These are phyloP conservation scores for Wickerhamiella cacticola DNA, from an alignment of 805 yeast genomes.

Conservation along the genomic window DNA sequence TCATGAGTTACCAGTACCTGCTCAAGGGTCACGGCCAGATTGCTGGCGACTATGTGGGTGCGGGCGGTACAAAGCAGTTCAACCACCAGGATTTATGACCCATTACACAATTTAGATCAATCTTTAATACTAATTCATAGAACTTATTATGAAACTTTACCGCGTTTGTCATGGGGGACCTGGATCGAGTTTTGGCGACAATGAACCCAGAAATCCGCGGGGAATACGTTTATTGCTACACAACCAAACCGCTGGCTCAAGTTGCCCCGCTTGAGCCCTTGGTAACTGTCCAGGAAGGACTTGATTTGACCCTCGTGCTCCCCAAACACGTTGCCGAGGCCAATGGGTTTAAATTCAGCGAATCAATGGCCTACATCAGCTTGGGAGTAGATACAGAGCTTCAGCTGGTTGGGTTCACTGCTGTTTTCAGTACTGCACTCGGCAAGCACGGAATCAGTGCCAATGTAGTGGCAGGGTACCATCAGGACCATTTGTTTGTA, in stretches of 20 bases:
- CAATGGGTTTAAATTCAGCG: neutral
- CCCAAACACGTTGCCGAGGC: neutral
- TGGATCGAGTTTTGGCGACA: neutral
- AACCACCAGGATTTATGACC: constrained; percentile 37
- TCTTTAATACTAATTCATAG: too few species aligned
- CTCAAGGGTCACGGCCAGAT: constrained; percentile 86
- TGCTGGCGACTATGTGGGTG: constrained; percentile 84
- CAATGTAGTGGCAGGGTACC: constrained; percentile 5
- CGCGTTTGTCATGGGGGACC: neutral
- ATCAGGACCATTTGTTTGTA: neutral
- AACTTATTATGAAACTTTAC: too few species aligned
- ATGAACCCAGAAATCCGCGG: neutral
- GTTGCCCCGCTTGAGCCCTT: neutral
- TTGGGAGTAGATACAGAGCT: neutral
- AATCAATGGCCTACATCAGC: neutral
- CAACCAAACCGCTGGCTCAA: neutral
- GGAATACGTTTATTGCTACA: neutral
- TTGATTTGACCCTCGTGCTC: neutral
- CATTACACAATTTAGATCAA: neutral
- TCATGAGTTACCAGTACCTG: constrained; percentile 91
- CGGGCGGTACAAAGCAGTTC: constrained; percentile 74
- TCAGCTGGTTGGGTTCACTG: neutral
- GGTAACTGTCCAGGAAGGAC: neutral
- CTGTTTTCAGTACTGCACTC: neutral
- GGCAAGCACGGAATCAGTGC: neutral